Base-by-base conservation (phyloP, 257 asterid species). In the Scutellaria galericulata region DNA sequence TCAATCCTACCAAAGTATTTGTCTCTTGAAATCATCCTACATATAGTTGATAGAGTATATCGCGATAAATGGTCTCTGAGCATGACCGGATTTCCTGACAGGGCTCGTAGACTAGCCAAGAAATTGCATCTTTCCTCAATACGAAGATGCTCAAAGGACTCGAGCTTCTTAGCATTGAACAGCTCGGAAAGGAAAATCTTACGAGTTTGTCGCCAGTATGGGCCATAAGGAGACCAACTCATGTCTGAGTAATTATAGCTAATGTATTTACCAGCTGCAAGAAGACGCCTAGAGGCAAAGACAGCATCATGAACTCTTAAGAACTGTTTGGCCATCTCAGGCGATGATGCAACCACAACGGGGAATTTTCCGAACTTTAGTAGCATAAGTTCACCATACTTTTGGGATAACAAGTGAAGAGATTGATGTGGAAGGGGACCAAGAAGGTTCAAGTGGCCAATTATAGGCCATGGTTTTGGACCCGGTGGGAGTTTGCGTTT, bases 261-360 rank as follows among this genome's bases (percentile, higher is more conserved):
- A 3, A 64, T 54, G 73, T 75, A 70, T 55, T 78, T 81, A 1
- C 82, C 86, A 27, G 78, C 80, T 3, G 88, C 86, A 6, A 72
- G 79, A 9, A 74, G 35, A 22, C 85, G 87, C 55, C 83, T 66
- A 9, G 82, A 78, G 58, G 80, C 80, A 24, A 83, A 78, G 5
- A 72, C 72, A 1, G 78, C 51, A 61, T 84, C 86, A 20, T 84
- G 82, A 22, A 55, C 24, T 62, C 59, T 78, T 50, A 83, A 20
- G 51, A 83, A 72, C 70, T 74, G 80, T 59, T 80, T 77, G 51
- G 87, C 87, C 85, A 80, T 83, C 42, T 77, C 75, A 27, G 87
- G 79, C 6, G 85, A 83, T 14, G 87, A 83, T 8, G 83, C 85
- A 22, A 83, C 77, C 3, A 83, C 42, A 9, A 77, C 76, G 7